These are phyloP conservation scores for Hemisphaericaspora nanyangensis DNA, from an alignment of 805 yeast species.

Conservation along the genomic window DNA sequence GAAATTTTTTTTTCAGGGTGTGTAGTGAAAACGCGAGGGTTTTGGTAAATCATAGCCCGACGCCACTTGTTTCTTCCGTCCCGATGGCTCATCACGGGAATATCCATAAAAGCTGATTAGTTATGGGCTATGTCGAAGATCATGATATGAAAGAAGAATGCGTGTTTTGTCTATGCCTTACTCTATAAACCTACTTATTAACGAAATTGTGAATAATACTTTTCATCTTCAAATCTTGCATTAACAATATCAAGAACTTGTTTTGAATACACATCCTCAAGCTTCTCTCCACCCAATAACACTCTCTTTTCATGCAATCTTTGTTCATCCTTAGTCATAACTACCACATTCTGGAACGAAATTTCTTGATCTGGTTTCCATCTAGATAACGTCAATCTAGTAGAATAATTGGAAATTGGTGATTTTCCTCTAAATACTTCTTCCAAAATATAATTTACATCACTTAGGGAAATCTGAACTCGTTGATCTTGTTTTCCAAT, in stretches of 20 bases:
- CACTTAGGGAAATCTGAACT: conserved; percentile 68
- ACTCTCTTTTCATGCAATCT: conserved; percentile 72
- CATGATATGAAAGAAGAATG: too few relatives aligned
- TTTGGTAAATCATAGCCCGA: too few relatives aligned
- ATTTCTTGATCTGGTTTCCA: conserved; percentile 76
- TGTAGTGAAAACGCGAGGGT: too few relatives aligned
- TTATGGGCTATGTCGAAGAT: too few relatives aligned
- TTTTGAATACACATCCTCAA: conserved; percentile 60
- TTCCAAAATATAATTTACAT: conserved; percentile 79
- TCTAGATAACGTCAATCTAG: conserved; percentile 72
- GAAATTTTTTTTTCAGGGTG: too few relatives aligned
- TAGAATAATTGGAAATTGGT: conserved; percentile 77
- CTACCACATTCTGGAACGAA: conserved; percentile 73
- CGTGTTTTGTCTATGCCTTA: too few relatives aligned
- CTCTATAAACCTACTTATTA: not conserved
- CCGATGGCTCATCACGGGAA: too few relatives aligned
- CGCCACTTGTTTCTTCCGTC: too few relatives aligned
- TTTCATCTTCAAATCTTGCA: conserved; percentile 71
- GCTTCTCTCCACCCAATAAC: conserved; percentile 59
- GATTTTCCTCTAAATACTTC: conserved; percentile 93
- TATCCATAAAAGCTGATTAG: too few relatives aligned
- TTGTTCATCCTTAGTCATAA: conserved; percentile 88
- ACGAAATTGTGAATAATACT: conserved; percentile 57
- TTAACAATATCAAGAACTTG: conserved; percentile 56
- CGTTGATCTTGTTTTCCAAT: conserved; percentile 69